phyloP scores from a whole-genome alignment of 306 rosid species.

The Pachyrhizus erosus region DNA sequence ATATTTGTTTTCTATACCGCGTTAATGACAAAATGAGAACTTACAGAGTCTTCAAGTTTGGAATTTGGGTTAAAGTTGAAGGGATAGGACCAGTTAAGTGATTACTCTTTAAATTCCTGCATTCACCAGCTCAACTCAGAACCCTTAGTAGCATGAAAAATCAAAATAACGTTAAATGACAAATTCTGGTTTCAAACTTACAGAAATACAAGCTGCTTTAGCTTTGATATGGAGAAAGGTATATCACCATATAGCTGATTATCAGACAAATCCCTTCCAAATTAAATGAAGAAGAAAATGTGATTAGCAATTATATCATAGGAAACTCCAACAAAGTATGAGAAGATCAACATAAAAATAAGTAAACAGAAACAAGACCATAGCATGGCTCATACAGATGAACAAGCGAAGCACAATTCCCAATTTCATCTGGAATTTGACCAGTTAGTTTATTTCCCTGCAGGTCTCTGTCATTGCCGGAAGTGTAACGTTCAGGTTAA shows the following conservation, averaged over 20 bases:
- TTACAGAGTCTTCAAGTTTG: conserved; percentile 27
- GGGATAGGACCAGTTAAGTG: conserved; percentile 26
- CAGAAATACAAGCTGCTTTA: conserved; percentile 20
- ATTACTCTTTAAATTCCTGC: conserved; percentile 29
- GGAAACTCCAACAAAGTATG: background rate
- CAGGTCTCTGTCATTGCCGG: conserved; percentile 3
- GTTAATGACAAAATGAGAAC: background rate
- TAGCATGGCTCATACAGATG: background rate
- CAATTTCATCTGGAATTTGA: conserved; percentile 25
- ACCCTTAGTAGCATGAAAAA: background rate
- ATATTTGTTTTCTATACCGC: background rate
- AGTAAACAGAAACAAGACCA: background rate
- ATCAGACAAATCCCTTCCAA: conserved; percentile 25
- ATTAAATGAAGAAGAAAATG: background rate
- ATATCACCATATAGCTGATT: conserved; percentile 14
- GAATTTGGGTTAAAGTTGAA: conserved; percentile 18
- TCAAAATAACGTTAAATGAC: background rate
- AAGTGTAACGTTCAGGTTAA: background rate
- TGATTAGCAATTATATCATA: background rate
- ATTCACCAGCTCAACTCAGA: background rate
- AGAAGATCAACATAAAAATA: background rate
- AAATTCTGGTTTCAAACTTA: background rate
- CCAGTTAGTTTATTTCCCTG: conserved; percentile 20
- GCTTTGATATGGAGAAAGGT: conserved; percentile 28
- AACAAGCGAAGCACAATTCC: conserved; percentile 6